These are phyloP conservation scores for Cystobasidium tubakii DNA, from an alignment of 768 basidiomycete species.

Conservation along the genomic window DNA sequence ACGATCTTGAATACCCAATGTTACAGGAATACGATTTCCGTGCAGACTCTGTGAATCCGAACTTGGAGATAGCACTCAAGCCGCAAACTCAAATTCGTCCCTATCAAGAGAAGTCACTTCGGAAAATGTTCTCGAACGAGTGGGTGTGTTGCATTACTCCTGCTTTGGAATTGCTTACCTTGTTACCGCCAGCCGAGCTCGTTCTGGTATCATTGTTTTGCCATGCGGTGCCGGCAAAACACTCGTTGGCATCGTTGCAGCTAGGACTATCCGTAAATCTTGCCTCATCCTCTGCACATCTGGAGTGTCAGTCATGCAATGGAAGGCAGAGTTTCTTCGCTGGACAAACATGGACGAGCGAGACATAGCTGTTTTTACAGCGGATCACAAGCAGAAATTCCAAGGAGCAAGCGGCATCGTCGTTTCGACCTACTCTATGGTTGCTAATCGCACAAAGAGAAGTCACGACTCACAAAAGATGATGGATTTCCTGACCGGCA, in stretches of 20 bases:
- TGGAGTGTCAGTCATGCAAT: conserved; percentile 77
- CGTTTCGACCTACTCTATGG: conserved; percentile 98
- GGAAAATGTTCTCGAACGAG: conserved; percentile 99
- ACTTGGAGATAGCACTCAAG: conserved; percentile 96
- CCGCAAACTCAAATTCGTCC: conserved; percentile 94
- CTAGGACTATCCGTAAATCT: conserved; percentile 98
- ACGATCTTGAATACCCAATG: conserved; percentile 95
- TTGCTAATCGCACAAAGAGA: conserved; percentile 94
- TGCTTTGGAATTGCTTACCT: neutral
- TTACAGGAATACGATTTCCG: conserved; percentile 98
- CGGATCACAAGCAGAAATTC: conserved; percentile 97
- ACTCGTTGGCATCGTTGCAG: conserved; percentile 97
- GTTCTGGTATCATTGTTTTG: conserved; percentile 95
- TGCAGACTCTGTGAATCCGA: conserved; percentile 90
- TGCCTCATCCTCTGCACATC: conserved; percentile 96
- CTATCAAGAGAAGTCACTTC: conserved; percentile 95
- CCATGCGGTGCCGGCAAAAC: conserved; percentile 99
- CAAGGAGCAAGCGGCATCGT: conserved; percentile 95
- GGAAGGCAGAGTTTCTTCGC: conserved; percentile 95
- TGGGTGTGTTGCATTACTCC: conserved; percentile 51
- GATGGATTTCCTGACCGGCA: conserved; percentile 98
- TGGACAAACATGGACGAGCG: conserved; percentile 97
- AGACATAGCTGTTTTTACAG: conserved; percentile 95
- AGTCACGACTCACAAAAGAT: conserved; percentile 99
- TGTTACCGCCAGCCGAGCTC: conserved; percentile 67